Base-by-base conservation (phyloP, 1,284 basidiomycete species). In the Kalmanozyma brasiliensis region DNA sequence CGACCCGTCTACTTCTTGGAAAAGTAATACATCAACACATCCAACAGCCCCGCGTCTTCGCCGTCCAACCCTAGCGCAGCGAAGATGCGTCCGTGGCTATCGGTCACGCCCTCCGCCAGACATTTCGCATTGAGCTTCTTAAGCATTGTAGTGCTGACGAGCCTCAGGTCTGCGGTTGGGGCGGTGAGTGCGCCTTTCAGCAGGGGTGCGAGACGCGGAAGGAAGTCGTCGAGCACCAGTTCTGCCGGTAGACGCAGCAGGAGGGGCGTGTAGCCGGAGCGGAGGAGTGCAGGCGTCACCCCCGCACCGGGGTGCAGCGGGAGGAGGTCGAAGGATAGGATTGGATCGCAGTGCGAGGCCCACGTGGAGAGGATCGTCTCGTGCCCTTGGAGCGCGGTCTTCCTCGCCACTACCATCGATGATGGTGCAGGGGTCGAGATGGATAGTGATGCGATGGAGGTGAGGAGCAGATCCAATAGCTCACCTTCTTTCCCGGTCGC, bases 21-120 rank as follows among this genome's bases (percentile, higher is more conserved):
- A 42, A 69, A 69, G 38, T 69, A 69, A 34, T 63, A 63, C 57
- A 72, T 73, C 17, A 77, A 42, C 35, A 78, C 37, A 35, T 78
- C 75, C 36, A 70, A 34, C 44, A 72, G 38, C 2, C 49, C 52
- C 19, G 36, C 51, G 4, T 59, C 48, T 3, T n/a, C 19, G 2
- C 14, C 33, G 2, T 35, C 14, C 46, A 63, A 24, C 8, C 44
- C 52, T 5, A 77, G 40, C 6, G 53, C 52, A 5, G 37, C 16
- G 10, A 75, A 64, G 14, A 76, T 57, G 8, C 56, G 29, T 3
- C 37, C 11, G 34, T 69, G 66, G 33, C 60, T 52, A 0, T 11
- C 43, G 16, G 11, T 43, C 24, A 61, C 45, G 13, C 22, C 11
- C 16, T 59, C 42, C 7, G 4, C 3, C 0, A 24, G 26, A 14